A percentile compares a stretch with the other conserved stretches of the same genome.
Conservation (phyloP, 2,329 filamentous ascomycete genomes). For the Didymosphaeria variabile region DNA sequence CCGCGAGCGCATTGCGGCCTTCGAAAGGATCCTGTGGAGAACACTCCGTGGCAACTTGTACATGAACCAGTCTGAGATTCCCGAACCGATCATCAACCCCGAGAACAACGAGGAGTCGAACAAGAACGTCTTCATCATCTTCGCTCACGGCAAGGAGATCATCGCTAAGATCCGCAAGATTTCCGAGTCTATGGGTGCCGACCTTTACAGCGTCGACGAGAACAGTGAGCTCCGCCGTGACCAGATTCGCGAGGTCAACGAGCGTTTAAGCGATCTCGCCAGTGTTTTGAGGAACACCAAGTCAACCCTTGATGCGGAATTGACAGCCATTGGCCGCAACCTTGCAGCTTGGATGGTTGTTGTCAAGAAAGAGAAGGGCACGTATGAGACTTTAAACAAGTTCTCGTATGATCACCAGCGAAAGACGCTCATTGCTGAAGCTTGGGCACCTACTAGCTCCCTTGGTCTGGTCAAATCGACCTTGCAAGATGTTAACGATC, state of each 20-base stretch:
- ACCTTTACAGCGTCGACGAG: constrained; percentile 96
- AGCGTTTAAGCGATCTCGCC: constrained; percentile 85
- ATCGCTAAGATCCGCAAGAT: constrained; percentile 99
- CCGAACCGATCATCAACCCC: constrained; percentile 90
- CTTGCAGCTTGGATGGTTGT: constrained; percentile 97
- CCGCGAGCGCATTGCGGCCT: constrained; percentile 89
- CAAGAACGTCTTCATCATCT: constrained; percentile 99
- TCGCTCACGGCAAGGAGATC: constrained; percentile 97
- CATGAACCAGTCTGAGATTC: constrained; percentile 99
- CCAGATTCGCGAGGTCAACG: constrained; percentile 98
- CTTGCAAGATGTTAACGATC: constrained; percentile 94
- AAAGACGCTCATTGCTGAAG: constrained; percentile 96
- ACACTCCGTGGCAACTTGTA: constrained; percentile 97
- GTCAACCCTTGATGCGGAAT: constrained; percentile 88
- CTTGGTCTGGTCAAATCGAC: constrained; percentile 90
- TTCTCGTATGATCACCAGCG: constrained; percentile 97
- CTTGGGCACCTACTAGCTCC: constrained; percentile 94
- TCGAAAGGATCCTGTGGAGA: constrained; percentile 97
- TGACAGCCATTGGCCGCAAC: constrained; percentile 91
- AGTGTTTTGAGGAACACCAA: constrained; percentile 96
- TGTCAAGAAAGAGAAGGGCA: constrained; percentile 97
- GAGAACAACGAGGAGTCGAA: constrained; percentile 88
- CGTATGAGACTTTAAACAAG: constrained; percentile 93
- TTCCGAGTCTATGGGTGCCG: constrained; percentile 94
- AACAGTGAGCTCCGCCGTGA: constrained; percentile 94